Conservation (phyloP, 352 stramenopile genomes). For the Phytophthora syringae region DNA sequence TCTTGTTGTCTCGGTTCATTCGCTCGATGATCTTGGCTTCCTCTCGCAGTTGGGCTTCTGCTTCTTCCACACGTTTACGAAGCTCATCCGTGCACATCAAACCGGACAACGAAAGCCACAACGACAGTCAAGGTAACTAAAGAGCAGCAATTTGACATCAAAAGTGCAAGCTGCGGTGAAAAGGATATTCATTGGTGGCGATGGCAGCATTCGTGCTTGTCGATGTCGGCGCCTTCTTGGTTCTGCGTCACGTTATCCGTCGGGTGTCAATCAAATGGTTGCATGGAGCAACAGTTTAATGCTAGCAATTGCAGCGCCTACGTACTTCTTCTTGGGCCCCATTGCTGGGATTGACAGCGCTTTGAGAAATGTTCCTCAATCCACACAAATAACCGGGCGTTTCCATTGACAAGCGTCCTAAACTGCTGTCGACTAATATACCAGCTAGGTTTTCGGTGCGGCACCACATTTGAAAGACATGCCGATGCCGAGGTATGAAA, state of each 20-base stretch:
- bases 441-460: too few species aligned
- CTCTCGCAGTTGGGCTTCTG: slow-evolving; percentile 74
- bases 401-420: slow-evolving; percentile 1
- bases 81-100: slow-evolving; percentile 59
- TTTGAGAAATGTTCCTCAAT: neutral
- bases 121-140: slow-evolving; percentile 34
- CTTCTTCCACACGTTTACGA: slow-evolving; percentile 71
- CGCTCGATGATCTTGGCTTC: slow-evolving; percentile 86
- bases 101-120: slow-evolving; percentile 9
- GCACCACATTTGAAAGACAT: too few species aligned
- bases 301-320: too few species aligned
- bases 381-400: slow-evolving; percentile 20
- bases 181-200: slow-evolving; percentile 82
- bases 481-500: neutral
- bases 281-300: neutral
- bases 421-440: too few species aligned
- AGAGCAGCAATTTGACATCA: neutral
- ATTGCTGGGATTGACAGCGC: slow-evolving; percentile 28
- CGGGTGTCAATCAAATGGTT: neutral
- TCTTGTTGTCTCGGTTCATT: slow-evolving; percentile 78
- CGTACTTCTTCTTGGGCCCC: slow-evolving; percentile 56
- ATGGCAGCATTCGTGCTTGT: slow-evolving; percentile 54
- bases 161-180: slow-evolving; percentile 4
- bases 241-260: slow-evolving; percentile 11
- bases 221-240: slow-evolving; percentile 30